These are phyloP conservation scores for Sphaerulina musiva DNA, from an alignment of 2,329 filamentous ascomycete species.

Conservation along the genomic window DNA sequence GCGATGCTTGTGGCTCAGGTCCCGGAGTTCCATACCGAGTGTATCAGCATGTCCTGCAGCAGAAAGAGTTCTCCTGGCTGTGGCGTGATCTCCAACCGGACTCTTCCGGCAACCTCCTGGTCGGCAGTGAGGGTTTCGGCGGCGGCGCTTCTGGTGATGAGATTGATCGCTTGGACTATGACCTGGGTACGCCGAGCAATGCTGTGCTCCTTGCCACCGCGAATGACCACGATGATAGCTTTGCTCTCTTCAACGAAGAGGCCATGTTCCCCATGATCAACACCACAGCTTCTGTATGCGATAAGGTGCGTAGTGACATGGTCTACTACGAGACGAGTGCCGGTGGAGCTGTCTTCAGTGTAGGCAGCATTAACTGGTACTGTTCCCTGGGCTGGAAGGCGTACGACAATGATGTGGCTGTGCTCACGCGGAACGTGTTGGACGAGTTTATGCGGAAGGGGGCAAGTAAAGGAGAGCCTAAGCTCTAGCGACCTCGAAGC, in stretches of 20 bases:
- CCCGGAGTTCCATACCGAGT: slow-evolving; percentile 5
- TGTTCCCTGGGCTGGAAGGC: slow-evolving; percentile 4
- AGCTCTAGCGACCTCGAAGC: background rate
- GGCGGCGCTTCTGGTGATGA: slow-evolving; percentile 6
- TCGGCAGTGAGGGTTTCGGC: slow-evolving; percentile 4
- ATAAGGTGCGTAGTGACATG: slow-evolving; percentile 4
- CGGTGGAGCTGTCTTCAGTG: slow-evolving; percentile 6
- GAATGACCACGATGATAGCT: slow-evolving; percentile 3
- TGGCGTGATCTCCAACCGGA: background rate
- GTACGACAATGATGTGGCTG: slow-evolving; percentile 5
- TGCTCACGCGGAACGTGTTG: slow-evolving; percentile 5
- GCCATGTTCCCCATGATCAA: slow-evolving; percentile 7
- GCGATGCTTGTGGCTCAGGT: slow-evolving; percentile 1
- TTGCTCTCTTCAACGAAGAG: slow-evolving; percentile 7
- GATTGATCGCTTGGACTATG: slow-evolving; percentile 7
- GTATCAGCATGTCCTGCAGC: background rate
- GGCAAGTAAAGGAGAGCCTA: background rate
- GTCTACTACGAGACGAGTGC: slow-evolving; percentile 3
- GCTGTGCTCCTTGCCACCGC: slow-evolving; percentile 1
- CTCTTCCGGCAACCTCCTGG: background rate
- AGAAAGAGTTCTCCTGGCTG: background rate
- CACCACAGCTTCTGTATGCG: background rate
- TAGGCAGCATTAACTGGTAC: slow-evolving; percentile 8
- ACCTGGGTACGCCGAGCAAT: slow-evolving; percentile 5
- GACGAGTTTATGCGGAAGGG: slow-evolving; percentile 3